phyloP scores from a whole-genome alignment of 2,329 filamentous ascomycete genomes.

The Sporothrix mexicana region DNA sequence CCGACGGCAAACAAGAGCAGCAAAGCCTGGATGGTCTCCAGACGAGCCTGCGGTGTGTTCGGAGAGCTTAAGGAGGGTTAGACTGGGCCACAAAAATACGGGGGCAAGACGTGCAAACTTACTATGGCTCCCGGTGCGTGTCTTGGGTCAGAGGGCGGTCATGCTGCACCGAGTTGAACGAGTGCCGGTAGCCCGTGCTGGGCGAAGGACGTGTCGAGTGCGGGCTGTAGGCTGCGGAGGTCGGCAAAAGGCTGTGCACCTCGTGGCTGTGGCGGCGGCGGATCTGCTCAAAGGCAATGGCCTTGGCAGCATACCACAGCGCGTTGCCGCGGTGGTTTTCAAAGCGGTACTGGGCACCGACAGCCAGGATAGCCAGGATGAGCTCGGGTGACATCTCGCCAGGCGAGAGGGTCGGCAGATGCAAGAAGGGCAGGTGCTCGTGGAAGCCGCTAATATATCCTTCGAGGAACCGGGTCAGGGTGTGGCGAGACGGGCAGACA shows the following conservation, averaged over 20 bases:
- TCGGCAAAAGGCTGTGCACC: conserved; percentile 62
- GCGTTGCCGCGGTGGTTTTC: conserved; percentile 64
- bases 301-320: conserved; percentile 66
- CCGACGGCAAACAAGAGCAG: conserved; percentile 65
- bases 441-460: conserved; percentile 72
- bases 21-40: conserved; percentile 70
- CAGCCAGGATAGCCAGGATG: conserved; percentile 69
- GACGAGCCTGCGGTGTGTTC: conserved; percentile 63
- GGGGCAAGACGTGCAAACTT: conserved; percentile 43
- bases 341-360: conserved; percentile 70
- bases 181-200: conserved; percentile 62
- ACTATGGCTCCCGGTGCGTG: conserved; percentile 65
- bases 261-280: conserved; percentile 62
- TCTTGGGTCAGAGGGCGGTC: conserved; percentile 64
- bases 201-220: conserved; percentile 65
- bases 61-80: conserved; percentile 52
- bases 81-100: neutral
- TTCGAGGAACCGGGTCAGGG: conserved; percentile 70
- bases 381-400: conserved; percentile 71
- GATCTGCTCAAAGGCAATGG: conserved; percentile 64
- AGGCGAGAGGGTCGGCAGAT: conserved; percentile 69
- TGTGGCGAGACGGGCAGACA: conserved; percentile 71
- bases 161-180: conserved; percentile 63
- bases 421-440: conserved; percentile 66
- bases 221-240: conserved; percentile 63